Evolutionary conservation across 2,329 filamentous ascomycete genomes (phyloP), one percentile per base, ranked within the genome.

Genomic region (Cylindrodendrum hubeiense): DNA sequence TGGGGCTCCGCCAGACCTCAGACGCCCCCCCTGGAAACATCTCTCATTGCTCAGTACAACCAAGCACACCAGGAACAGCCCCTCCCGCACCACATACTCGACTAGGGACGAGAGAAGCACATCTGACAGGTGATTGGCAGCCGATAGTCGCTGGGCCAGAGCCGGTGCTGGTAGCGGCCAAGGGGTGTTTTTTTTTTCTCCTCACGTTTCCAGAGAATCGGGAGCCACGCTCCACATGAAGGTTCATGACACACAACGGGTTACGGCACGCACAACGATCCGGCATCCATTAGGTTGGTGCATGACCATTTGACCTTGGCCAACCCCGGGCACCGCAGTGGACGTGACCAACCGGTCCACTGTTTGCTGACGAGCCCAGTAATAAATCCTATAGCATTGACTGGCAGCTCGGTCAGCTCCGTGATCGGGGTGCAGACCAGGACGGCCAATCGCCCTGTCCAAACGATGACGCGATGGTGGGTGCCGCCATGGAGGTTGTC

Each of bases 151-250:
- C 68, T 69, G 60, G n/a, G 66, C 69, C 59, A 70, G 64, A 64
- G 67, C 67, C 69, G 61, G 66, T 62, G 59, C 60, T 71, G 58
- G 67, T 68, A 71, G 70, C 65, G 69, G 65, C 67, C 68, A 74
- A 65, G 63, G n/a, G n/a, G n/a, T n/a, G n/a, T n/a, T 65, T 69
- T 73, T 57, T 69, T 73, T 67, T 71, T 66, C 56, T 66, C 57
- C 63, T 71, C 62, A 67, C 67, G 67, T 74, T 77, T 71, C 77
- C 77, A 78, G 75, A 77, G 68, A 74, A 71, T 74, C 76, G 77
- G 74, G 71, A 78, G 75, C 71, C 71, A 60, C 50, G 62, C 71
- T 75, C 74, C 76, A 76, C 76, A 67, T 39, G 60, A 67, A 68
- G 65, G 72, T 75, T 76, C 71, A 66, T 74, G 68, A 70, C 65